phyloP scores from a whole-genome alignment of 306 rosid genomes.

The Cyamopsis tetragonoloba region DNA sequence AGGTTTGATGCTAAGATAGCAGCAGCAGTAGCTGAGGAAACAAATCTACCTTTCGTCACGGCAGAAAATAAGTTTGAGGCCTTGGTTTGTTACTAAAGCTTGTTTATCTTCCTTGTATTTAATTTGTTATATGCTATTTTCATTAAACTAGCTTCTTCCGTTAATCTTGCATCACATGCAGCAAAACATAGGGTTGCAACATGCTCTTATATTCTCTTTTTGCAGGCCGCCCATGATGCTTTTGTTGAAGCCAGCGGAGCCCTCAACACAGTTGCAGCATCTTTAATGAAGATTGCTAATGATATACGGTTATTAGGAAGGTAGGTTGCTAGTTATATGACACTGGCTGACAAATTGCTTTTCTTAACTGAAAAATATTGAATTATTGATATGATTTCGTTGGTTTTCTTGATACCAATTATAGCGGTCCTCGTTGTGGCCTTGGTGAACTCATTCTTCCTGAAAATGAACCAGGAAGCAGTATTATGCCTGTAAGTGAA shows the following conservation, averaged over 20 bases:
- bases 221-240: constrained; percentile 98
- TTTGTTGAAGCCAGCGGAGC: constrained; percentile 93
- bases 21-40: constrained; percentile 90
- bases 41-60: constrained; percentile 78
- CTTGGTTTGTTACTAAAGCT: constrained; percentile 63
- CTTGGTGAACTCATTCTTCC: constrained; percentile 99
- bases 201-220: constrained; percentile 27
- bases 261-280: constrained; percentile 78
- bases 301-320: constrained; percentile 95
- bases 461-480: constrained; percentile 99
- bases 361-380: background rate
- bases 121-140: background rate
- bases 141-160: constrained; percentile 8
- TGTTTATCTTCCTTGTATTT: background rate
- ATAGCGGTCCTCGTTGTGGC: constrained; percentile 98
- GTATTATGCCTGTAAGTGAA: constrained; percentile 91
- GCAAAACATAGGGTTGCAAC: constrained; percentile 14
- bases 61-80: constrained; percentile 99
- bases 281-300: constrained; percentile 93
- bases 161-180: constrained; percentile 11
- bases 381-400: background rate
- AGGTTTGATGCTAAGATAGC: constrained; percentile 98
- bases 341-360: background rate
- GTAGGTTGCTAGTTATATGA: constrained; percentile 37
- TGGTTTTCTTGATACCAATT: constrained; percentile 26